A percentile compares a stretch with the other conserved stretches of the same genome.
These are phyloP conservation scores for Aspergillus sp. DNA, from an alignment of 2,329 filamentous ascomycete species.

Conservation along the genomic window DNA sequence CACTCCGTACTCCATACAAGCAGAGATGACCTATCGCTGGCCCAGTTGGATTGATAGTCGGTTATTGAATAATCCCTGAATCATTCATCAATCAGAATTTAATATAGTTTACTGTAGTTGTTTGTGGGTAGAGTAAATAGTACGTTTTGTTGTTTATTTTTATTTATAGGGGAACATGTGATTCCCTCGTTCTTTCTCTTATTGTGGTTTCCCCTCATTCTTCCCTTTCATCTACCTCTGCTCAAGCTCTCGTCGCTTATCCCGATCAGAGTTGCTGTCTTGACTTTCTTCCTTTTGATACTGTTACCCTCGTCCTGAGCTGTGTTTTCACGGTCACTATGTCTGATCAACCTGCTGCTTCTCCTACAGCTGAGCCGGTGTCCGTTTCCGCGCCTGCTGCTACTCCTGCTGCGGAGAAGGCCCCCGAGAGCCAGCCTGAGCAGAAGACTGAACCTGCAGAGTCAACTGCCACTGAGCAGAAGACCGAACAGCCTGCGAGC, in stretches of 20 bases:
- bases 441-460: slow-evolving; percentile 13
- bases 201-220: slow-evolving; percentile 3
- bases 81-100: no score
- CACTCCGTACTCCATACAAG: no score
- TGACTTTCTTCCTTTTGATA: neutral
- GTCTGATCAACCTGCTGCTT: slow-evolving; percentile 13
- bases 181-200: neutral
- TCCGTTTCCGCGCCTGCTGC: slow-evolving; percentile 7
- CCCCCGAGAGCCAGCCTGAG: neutral
- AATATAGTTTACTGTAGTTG: neutral
- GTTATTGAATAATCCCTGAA: no score
- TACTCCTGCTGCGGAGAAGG: slow-evolving; percentile 3
- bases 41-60: no score
- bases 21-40: no score
- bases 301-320: neutral
- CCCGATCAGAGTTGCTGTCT: neutral
- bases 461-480: slow-evolving; percentile 1
- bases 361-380: no score
- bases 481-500: neutral
- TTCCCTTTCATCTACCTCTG: neutral
- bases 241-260: neutral
- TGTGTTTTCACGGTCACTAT: slow-evolving; percentile 7
- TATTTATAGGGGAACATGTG: neutral
- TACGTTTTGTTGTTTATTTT: neutral
- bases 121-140: neutral